Evolutionary conservation across 2,329 filamentous ascomycete species (phyloP), one percentile per base, ranked within the genome.

Genomic region (Rosellinia necatrix): DNA sequence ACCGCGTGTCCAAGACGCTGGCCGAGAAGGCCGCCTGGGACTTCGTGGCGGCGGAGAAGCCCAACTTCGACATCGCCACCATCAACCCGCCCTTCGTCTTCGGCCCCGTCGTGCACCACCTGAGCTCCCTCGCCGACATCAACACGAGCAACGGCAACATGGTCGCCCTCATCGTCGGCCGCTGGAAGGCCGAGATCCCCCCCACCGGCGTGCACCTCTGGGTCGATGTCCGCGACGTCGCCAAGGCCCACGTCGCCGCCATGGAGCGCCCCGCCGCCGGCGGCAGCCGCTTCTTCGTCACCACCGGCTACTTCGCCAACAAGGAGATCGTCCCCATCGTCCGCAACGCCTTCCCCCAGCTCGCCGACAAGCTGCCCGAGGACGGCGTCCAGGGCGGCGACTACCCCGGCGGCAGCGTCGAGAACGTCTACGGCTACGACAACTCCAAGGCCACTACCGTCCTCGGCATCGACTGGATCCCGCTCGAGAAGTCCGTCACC

Each of bases 401-500:
- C 34, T 73, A 52, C 67, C 68, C 74, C 2, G 69, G 70, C 54
- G 51, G 59, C 47, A 58, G 50, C 44, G 7, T 34, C 10, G 71
- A 71, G 3, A 64, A 76, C 59, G 63, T 81, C 38, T 86, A 80
- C 68, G 74, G 74, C 58, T 81, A 78, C 54, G 80, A 89, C 67
- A 88, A 85, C 67, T 76, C 76, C 47, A 78, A 78, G 66, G 84
- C 83, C 1, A 81, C 78, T 22, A 78, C 84, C 65, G 63, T 87
- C 42, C 70, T 91, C 56, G 85, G 84, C 0, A 78, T 89, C 44
- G 73, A 87, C 56, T 90, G 83, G 77, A 83, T 75, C 60, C 70
- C 74, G 3, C 65, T 90, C 29, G 86, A 90, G 70, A 77, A 86
- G 72, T 81, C 76, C 24, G 76, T 88, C 24, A 75, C 80, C 5